Conservation (phyloP, 2,329 filamentous ascomycete species). For the Lachnellula cervina region DNA sequence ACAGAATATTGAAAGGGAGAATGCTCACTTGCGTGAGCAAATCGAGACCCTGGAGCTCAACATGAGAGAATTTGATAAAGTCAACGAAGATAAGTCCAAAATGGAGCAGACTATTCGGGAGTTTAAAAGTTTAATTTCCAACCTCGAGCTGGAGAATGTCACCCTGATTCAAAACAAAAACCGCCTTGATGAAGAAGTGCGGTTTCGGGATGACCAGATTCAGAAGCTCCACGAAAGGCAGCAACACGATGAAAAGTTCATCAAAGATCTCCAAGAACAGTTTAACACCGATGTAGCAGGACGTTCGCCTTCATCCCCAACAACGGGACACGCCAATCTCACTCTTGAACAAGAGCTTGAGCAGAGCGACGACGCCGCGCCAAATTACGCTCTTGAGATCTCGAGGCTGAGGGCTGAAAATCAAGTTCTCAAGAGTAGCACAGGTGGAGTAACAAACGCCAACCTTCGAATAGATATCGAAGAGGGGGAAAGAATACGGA, state of each 20-base stretch:
- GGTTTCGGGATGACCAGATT: conserved; percentile 21
- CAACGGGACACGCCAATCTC: conserved; percentile 23
- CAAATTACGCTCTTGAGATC: conserved; percentile 46
- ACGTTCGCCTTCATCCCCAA: conserved; percentile 17
- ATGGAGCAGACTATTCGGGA: conserved; percentile 35
- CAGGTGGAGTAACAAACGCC: conserved; percentile 49
- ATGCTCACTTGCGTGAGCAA: conserved; percentile 50
- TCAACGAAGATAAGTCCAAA: conserved; percentile 25
- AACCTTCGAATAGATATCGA: conserved; percentile 53
- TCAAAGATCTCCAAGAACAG: conserved; percentile 55
- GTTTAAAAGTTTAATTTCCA: conserved; percentile 34
- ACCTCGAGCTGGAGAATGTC: conserved; percentile 27
- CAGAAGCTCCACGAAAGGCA: conserved; percentile 35
- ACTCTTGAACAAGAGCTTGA: conserved; percentile 59
- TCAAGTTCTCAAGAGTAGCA: conserved; percentile 50
- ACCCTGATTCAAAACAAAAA: conserved; percentile 39
- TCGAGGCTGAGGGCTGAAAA: conserved; percentile 59
- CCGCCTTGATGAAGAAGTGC: conserved; percentile 42
- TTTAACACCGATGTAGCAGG: conserved; percentile 13
- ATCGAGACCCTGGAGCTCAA: conserved; percentile 49
- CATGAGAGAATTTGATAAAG: conserved; percentile 32
- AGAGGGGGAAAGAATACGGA: conserved; percentile 45
- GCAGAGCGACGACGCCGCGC: conserved; percentile 31
- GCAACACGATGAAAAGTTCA: conserved; percentile 41
- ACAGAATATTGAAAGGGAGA: conserved; percentile 51